Conservation (phyloP, 176 grass and related monocot species). For the Otatea glauca region DNA sequence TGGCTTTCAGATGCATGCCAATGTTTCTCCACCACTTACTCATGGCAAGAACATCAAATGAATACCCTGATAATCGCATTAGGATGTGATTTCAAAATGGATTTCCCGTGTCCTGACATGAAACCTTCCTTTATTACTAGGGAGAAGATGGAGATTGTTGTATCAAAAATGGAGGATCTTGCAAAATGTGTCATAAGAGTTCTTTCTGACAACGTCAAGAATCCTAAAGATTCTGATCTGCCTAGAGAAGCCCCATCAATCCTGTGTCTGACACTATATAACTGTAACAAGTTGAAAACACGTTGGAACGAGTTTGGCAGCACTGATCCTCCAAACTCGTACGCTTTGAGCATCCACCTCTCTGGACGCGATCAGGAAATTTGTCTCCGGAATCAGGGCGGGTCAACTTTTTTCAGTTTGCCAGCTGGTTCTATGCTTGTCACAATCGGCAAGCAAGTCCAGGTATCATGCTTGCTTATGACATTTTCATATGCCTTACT, state of each 20-base stretch:
- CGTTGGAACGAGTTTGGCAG: slow-evolving; percentile 43
- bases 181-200: slow-evolving; percentile 49
- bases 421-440: slow-evolving; percentile 70
- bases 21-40: background rate
- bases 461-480: slow-evolving; percentile 50
- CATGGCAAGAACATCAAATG: background rate
- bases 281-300: slow-evolving; percentile 48
- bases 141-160: slow-evolving; percentile 68
- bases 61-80: background rate
- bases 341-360: slow-evolving; percentile 68
- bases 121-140: slow-evolving; percentile 36
- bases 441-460: slow-evolving; percentile 70
- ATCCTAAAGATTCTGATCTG: slow-evolving; percentile 31
- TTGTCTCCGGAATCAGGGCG: slow-evolving; percentile 52
- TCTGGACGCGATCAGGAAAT: slow-evolving; percentile 59
- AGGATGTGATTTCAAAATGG: background rate
- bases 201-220: slow-evolving; percentile 52
- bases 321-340: slow-evolving; percentile 44
- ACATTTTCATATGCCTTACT: background rate
- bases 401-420: slow-evolving; percentile 60
- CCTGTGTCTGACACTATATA: slow-evolving; percentile 60
- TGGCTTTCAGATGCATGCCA: background rate
- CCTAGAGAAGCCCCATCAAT: slow-evolving; percentile 50
- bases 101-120: background rate
- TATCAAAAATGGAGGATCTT: slow-evolving; percentile 60